A percentile compares a stretch with the other conserved stretches of the same genome.
Evolutionary conservation across 1,284 basidiomycete genomes (phyloP).

Genomic region (Ganoderma sinense): DNA sequence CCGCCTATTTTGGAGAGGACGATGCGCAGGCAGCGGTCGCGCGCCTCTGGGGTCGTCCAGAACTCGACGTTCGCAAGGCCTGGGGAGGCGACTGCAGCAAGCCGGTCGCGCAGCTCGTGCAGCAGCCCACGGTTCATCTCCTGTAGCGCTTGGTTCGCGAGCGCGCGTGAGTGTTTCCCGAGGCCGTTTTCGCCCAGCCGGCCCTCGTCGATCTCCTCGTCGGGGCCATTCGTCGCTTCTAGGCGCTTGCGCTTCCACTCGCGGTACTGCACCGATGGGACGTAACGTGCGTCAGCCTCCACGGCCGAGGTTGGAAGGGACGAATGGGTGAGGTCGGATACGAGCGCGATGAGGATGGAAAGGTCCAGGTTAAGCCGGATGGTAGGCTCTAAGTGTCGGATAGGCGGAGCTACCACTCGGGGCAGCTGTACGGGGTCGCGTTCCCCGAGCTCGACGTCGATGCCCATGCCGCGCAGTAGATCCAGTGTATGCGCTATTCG

Average conservation of each 20-base stretch:
- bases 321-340: conserved; percentile 84
- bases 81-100: conserved; percentile 33
- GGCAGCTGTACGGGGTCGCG: conserved; percentile 40
- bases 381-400: conserved; percentile 52
- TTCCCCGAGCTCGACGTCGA: conserved; percentile 76
- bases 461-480: conserved; percentile 63
- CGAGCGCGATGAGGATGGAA: conserved; percentile 82
- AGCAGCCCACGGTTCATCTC: conserved; percentile 76
- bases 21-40: conserved; percentile 71
- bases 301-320: conserved; percentile 63
- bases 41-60: conserved; percentile 82
- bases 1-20: conserved; percentile 75
- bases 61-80: conserved; percentile 55
- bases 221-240: conserved; percentile 23
- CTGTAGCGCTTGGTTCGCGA: conserved; percentile 71
- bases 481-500: conserved; percentile 71
- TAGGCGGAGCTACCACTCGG: conserved; percentile 14
- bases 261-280: conserved; percentile 59
- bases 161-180: conserved; percentile 64
- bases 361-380: conserved; percentile 78
- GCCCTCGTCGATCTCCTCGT: conserved; percentile 35
- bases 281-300: conserved; percentile 70
- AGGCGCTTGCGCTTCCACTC: conserved; percentile 62
- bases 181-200: conserved; percentile 36
- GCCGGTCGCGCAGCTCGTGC: conserved; percentile 63